Evolutionary conservation across 2,329 filamentous ascomycete species (phyloP).

Genomic region (Cucurbitaria berberidis): DNA sequence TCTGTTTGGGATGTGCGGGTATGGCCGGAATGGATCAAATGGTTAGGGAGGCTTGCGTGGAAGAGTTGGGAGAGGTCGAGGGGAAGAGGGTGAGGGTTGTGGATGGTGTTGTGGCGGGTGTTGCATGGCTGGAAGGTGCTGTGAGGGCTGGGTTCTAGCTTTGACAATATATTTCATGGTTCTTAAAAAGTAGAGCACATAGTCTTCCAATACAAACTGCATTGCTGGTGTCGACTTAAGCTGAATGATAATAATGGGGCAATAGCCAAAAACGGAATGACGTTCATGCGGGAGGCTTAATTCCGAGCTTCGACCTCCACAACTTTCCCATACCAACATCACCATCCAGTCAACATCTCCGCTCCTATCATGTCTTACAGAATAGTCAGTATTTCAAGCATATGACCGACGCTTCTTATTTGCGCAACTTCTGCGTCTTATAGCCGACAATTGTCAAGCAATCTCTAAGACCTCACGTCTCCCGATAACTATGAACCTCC

Average conservation of each 20-base stretch:
- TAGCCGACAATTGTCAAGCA: neutral
- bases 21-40: conserved; percentile 86
- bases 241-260: neutral
- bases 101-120: conserved; percentile 77
- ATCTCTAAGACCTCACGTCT: neutral
- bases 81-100: conserved; percentile 71
- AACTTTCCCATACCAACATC: neutral
- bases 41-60: conserved; percentile 71
- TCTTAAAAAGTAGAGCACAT: no score
- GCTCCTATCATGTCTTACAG: neutral
- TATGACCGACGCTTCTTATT: neutral
- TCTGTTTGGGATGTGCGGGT: conserved; percentile 87
- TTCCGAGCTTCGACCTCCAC: neutral
- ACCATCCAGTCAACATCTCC: neutral
- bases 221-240: neutral
- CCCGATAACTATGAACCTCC: conserved; percentile 25
- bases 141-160: conserved; percentile 45
- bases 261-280: neutral
- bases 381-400: neutral
- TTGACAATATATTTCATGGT: neutral
- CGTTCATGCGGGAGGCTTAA: conserved; percentile 5
- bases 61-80: conserved; percentile 66
- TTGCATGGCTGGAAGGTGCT: conserved; percentile 65
- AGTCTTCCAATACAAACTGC: neutral
- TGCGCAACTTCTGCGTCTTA: neutral